These are phyloP conservation scores for Coelastrella sp. DNA, from an alignment of 139 green algal genomes.

Conservation along the genomic window DNA sequence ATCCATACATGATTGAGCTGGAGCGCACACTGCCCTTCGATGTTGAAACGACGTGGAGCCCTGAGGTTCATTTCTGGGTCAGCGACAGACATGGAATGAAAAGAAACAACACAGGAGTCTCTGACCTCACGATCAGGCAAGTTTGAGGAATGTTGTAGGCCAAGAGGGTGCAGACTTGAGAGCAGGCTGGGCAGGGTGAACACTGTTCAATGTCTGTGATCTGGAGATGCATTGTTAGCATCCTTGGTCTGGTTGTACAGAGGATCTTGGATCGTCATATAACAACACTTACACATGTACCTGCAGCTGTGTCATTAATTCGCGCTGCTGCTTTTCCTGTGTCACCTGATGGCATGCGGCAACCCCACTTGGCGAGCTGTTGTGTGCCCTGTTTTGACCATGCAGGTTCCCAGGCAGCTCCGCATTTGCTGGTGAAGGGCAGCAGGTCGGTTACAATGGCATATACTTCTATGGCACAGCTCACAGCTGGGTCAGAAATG, in stretches of 20 bases:
- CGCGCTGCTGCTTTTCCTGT: too few relatives aligned
- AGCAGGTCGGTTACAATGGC: conserved; percentile 43
- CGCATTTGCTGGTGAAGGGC: conserved; percentile 4
- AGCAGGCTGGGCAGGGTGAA: too few relatives aligned
- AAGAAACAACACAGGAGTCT: conserved; percentile 33
- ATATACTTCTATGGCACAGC: conserved; percentile 41
- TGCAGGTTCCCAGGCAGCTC: conserved; percentile 9
- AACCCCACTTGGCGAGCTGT: too few relatives aligned
- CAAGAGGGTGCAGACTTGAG: too few relatives aligned
- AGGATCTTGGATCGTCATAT: too few relatives aligned
- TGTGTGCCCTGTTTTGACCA: background rate
- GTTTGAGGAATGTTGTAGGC: too few relatives aligned
- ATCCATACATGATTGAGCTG: conserved; percentile 12
- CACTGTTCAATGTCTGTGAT: too few relatives aligned
- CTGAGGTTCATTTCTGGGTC: conserved; percentile 42
- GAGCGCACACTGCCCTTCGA: conserved; percentile 29
- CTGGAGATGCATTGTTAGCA: too few relatives aligned
- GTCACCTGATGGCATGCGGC: too few relatives aligned
- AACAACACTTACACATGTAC: too few relatives aligned
- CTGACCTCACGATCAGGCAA: conserved; percentile 44
- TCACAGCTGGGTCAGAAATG: conserved; percentile 42
- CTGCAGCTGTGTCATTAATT: too few relatives aligned
- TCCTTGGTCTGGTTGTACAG: too few relatives aligned
- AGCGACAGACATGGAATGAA: conserved; percentile 32
- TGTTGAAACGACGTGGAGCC: conserved; percentile 24